Base-by-base conservation (phyloP, 345 rosid genomes). In the Eucalyptus tenuipes region DNA sequence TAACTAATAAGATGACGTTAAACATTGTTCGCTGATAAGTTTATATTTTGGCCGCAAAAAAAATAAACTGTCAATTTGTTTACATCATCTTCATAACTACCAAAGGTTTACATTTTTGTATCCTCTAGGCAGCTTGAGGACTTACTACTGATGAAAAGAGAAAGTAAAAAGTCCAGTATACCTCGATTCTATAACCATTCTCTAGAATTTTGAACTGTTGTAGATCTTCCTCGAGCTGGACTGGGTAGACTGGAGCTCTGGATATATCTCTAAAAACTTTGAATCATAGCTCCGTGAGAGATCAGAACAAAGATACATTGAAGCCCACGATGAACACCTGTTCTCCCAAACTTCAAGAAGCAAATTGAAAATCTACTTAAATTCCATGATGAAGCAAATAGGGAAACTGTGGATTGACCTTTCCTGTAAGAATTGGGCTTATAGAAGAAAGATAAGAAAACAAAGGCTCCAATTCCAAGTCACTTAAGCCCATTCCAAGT, bases 151-250 rank as follows among this genome's bases (percentile, higher is more conserved):
- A n/a, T 42, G 49, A 49, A 87, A 59, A 25, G 48, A 64, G 48
- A 52, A 7, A 48, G 47, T 48, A 42, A 44, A 25, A 64, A 45
- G 20, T 68, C 47, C 49, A 14, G 1, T 48, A 49, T 92, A 96
- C 97, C 99, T 97, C 96, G 98, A 97, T 97, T 91, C 93, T 97
- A 90, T 95, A 97, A 49, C 99, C 99, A 91, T 97, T 96, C 91
- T 97, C 98, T 87, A 96, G 98, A 87, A 96, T 98, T 94, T 97
- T 97, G 81, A 97, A 96, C 95, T 97, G 99, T 81, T 97, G 98
- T 33, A 97, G 94, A 93, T 97, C 99, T 91, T 97, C 98, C 90
- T 96, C 99, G 68, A 93, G 93, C 92, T 97, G 99, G 90, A 97
- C 90, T 14, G 98, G 49, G 99, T 96, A 79, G 98, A 95, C 81